A percentile compares a stretch with the other conserved stretches of the same genome.
These are phyloP conservation scores for Mycena rosella DNA, from an alignment of 768 basidiomycete species.

Conservation along the genomic window DNA sequence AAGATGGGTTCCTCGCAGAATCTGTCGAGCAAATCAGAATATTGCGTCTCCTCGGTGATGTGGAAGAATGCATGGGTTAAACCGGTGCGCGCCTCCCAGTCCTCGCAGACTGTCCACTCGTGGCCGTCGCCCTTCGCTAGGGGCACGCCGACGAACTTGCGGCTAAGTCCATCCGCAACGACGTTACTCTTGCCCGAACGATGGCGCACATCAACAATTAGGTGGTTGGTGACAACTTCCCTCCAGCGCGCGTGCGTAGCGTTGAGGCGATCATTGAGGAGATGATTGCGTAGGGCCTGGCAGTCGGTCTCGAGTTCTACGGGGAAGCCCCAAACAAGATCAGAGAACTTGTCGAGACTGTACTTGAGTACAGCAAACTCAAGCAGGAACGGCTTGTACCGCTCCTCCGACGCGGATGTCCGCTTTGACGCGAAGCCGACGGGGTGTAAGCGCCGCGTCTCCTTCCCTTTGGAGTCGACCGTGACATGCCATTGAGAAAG, in stretches of 20 bases:
- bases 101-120: slow-evolving; percentile 39
- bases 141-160: slow-evolving; percentile 17
- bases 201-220: slow-evolving; percentile 40
- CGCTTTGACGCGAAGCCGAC: slow-evolving; percentile 39
- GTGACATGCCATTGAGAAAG: slow-evolving; percentile 38
- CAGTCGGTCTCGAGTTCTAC: slow-evolving; percentile 37
- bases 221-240: slow-evolving; percentile 23
- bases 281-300: slow-evolving; percentile 40
- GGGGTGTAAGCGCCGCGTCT: slow-evolving; percentile 35
- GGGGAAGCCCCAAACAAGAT: slow-evolving; percentile 39
- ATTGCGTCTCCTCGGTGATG: not conserved
- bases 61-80: slow-evolving; percentile 30
- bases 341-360: slow-evolving; percentile 40
- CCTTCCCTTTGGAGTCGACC: slow-evolving; percentile 29
- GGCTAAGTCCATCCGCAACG: slow-evolving; percentile 41
- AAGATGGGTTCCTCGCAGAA: slow-evolving; percentile 36
- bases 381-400: slow-evolving; percentile 47
- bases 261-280: slow-evolving; percentile 40
- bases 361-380: slow-evolving; percentile 44
- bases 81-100: slow-evolving; percentile 30
- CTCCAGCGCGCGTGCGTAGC: slow-evolving; percentile 45
- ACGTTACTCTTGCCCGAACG: slow-evolving; percentile 37
- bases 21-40: slow-evolving; percentile 24
- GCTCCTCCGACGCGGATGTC: slow-evolving; percentile 37
- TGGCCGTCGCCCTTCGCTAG: slow-evolving; percentile 32